Evolutionary conservation across 2,329 filamentous ascomycete genomes (phyloP).

Genomic region (Trichophaea hybrida): DNA sequence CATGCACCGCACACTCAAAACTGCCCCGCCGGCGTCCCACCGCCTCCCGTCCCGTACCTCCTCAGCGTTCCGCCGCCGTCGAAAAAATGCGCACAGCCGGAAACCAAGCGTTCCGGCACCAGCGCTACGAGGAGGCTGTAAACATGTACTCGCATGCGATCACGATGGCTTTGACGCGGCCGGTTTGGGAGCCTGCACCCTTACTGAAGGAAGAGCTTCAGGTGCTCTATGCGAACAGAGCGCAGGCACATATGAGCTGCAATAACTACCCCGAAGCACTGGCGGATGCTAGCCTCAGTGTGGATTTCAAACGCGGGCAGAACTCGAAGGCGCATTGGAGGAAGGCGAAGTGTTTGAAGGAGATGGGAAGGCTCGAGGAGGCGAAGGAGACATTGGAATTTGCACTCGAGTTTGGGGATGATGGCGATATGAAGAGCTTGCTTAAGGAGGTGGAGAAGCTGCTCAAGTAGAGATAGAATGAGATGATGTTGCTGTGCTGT

Average conservation of each 20-base stretch:
- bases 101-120: slow-evolving; percentile 69
- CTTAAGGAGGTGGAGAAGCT: slow-evolving; percentile 46
- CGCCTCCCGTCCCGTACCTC: slow-evolving; percentile 79
- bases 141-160: slow-evolving; percentile 74
- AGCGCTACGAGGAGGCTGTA: slow-evolving; percentile 57
- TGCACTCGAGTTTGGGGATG: slow-evolving; percentile 69
- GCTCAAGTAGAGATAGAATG: slow-evolving; percentile 29
- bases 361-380: slow-evolving; percentile 82
- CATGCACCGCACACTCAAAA: slow-evolving; percentile 59
- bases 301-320: slow-evolving; percentile 70
- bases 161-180: slow-evolving; percentile 71
- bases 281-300: slow-evolving; percentile 75
- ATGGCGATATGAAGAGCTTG: slow-evolving; percentile 48
- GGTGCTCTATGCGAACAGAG: slow-evolving; percentile 68
- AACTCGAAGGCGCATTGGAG: slow-evolving; percentile 96
- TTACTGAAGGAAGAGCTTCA: slow-evolving; percentile 75
- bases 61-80: slow-evolving; percentile 76
- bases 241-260: slow-evolving; percentile 75
- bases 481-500: not conserved
- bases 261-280: slow-evolving; percentile 71
- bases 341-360: slow-evolving; percentile 64
- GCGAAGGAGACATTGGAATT: slow-evolving; percentile 62
- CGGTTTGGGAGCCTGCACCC: slow-evolving; percentile 73
- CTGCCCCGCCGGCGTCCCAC: slow-evolving; percentile 49
- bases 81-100: slow-evolving; percentile 80